These are phyloP conservation scores for Tetrapyrgos nigripes DNA, from an alignment of 1,284 basidiomycete genomes.

Conservation along the genomic window DNA sequence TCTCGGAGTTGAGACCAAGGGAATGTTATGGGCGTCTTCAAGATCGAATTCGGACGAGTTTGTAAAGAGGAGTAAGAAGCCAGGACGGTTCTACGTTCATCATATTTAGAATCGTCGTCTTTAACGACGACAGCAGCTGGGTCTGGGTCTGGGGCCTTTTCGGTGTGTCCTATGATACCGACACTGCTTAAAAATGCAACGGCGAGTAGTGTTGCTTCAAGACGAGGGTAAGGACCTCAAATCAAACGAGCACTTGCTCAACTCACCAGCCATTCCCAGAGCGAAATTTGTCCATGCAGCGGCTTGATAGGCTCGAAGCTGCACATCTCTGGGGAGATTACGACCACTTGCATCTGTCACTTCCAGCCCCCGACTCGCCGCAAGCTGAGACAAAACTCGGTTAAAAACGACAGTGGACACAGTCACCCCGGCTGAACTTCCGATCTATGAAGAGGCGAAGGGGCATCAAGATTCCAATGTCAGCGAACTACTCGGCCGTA, in stretches of 20 bases:
- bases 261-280: constrained; percentile 61
- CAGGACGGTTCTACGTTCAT: neutral
- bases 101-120: neutral
- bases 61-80: neutral
- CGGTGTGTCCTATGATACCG: constrained; percentile 5
- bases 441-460: constrained; percentile 55
- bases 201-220: constrained; percentile 4
- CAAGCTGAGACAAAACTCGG: constrained; percentile 44
- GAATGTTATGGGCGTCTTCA: neutral
- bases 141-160: too few species aligned
- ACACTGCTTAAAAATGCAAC: constrained; percentile 5
- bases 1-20: neutral
- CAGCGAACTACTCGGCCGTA: neutral
- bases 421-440: constrained; percentile 78
- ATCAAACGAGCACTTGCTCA: neutral
- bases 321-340: constrained; percentile 37
- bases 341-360: constrained; percentile 30
- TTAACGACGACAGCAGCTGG: neutral
- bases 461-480: constrained; percentile 15
- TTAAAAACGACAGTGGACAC: constrained; percentile 79
- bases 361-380: constrained; percentile 36
- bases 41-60: neutral
- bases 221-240: neutral
- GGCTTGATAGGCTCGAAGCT: constrained; percentile 59
- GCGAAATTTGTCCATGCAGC: constrained; percentile 71